A percentile compares a stretch with the other conserved stretches of the same genome.
Evolutionary conservation across 2,329 filamentous ascomycete genomes (phyloP).

Genomic region (Fusarium clavum): DNA sequence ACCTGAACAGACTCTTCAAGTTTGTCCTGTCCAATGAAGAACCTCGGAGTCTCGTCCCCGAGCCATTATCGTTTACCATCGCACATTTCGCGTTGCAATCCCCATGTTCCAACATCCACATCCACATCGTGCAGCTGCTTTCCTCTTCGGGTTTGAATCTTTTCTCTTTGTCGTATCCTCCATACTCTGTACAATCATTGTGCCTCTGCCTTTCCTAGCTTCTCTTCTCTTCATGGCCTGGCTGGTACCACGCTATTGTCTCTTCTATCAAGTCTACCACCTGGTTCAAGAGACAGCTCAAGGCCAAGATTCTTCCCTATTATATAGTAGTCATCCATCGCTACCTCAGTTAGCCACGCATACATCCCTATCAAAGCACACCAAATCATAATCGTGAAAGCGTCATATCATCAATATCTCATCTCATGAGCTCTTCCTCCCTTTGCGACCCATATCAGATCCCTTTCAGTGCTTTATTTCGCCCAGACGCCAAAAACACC

Average conservation of each 20-base stretch:
- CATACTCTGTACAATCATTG: not conserved
- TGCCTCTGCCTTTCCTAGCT: not conserved
- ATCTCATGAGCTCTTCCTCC: not conserved
- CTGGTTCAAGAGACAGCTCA: not conserved
- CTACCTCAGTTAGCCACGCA: not conserved
- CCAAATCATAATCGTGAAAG: slow-evolving; percentile 17
- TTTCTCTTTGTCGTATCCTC: slow-evolving; percentile 3
- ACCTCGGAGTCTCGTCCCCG: too few relatives aligned
- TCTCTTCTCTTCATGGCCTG: not conserved
- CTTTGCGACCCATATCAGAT: not conserved
- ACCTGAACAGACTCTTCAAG: not conserved
- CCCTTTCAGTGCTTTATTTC: not conserved
- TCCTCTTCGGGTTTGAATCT: not conserved
- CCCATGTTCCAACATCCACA: not conserved
- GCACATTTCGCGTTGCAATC: not conserved
- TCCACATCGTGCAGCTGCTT: not conserved
- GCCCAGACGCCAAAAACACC: not conserved
- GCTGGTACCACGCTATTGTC: not conserved
- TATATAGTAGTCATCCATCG: not conserved
- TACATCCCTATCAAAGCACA: not conserved
- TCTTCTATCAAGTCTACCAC: too few relatives aligned
- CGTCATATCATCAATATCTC: slow-evolving; percentile 31
- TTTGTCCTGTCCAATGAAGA: not conserved
- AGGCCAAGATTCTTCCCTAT: not conserved
- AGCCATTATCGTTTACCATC: not conserved